These are phyloP conservation scores for Naegleria gruberi DNA, from an alignment of 208 protist genomes.

Conservation along the genomic window DNA sequence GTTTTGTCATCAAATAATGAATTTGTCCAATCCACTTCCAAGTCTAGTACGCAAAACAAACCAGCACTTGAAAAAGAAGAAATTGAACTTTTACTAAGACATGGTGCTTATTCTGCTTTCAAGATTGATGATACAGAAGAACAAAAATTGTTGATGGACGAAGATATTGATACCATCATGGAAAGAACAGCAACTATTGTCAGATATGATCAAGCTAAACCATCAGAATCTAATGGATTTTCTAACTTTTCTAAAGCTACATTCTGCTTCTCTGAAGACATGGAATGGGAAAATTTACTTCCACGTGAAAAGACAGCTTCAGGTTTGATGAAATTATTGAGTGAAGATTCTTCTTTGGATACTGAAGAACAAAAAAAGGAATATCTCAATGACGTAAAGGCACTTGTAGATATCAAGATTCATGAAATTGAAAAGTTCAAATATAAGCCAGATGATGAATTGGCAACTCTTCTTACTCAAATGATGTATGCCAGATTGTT, in stretches of 20 bases:
- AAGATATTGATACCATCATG: slow-evolving; percentile 18
- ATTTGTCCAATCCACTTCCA: background rate
- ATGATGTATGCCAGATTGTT: background rate
- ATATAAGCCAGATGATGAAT: background rate
- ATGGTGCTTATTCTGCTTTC: slow-evolving; percentile 8
- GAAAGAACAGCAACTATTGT: slow-evolving; percentile 10
- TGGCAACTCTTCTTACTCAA: background rate
- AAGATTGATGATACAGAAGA: slow-evolving; percentile 1
- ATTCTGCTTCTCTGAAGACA: background rate
- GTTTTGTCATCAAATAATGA: background rate
- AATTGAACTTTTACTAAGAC: background rate
- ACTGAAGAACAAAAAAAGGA: background rate
- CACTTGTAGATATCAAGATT: background rate
- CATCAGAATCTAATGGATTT: background rate
- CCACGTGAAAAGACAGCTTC: background rate
- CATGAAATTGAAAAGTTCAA: background rate
- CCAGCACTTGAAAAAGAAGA: background rate
- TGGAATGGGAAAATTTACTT: slow-evolving; percentile 1
- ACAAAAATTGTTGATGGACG: background rate
- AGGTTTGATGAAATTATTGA: background rate
- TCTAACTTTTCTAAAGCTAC: slow-evolving; percentile 5
- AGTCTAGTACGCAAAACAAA: background rate
- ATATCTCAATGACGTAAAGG: background rate
- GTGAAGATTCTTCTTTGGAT: background rate
- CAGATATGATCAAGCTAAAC: background rate